These are phyloP conservation scores for Euphorbia schlechtendalii DNA, from an alignment of 441 rosid species.

Conservation along the genomic window DNA sequence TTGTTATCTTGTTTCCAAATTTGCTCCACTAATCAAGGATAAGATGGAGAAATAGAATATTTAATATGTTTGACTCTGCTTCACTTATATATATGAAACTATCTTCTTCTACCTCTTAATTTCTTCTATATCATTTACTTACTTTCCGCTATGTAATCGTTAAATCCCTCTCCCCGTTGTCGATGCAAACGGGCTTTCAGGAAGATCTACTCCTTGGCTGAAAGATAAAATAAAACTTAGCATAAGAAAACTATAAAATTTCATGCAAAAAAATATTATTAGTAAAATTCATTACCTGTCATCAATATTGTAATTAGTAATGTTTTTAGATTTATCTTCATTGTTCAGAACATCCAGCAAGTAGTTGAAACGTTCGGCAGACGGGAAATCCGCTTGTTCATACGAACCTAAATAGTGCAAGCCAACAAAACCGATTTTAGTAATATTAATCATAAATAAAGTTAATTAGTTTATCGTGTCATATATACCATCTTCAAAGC, in stretches of 20 bases:
- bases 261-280: too few species aligned
- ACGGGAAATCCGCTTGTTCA: slow-evolving; percentile 39
- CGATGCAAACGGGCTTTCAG: slow-evolving; percentile 85
- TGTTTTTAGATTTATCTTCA: slow-evolving; percentile 38
- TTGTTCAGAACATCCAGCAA: slow-evolving; percentile 51
- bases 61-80: too few species aligned
- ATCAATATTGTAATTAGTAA: slow-evolving; percentile 38
- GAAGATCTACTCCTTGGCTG: slow-evolving; percentile 63
- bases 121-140: slow-evolving; percentile 24
- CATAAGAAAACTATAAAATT: too few species aligned
- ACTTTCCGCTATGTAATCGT: slow-evolving; percentile 42
- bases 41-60: too few species aligned
- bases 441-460: not conserved
- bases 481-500: slow-evolving; percentile 40
- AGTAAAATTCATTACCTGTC: slow-evolving; percentile 39
- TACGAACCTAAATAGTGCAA: slow-evolving; percentile 18
- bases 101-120: slow-evolving; percentile 31
- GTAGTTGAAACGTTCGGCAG: slow-evolving; percentile 40
- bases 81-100: slow-evolving; percentile 11
- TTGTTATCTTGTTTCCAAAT: too few species aligned
- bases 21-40: too few species aligned
- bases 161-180: slow-evolving; percentile 52
- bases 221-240: not conserved
- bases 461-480: too few species aligned
- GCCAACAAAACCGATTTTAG: not conserved